phyloP scores from a whole-genome alignment of 768 basidiomycete species.

The Boletus pseudopeckii region DNA sequence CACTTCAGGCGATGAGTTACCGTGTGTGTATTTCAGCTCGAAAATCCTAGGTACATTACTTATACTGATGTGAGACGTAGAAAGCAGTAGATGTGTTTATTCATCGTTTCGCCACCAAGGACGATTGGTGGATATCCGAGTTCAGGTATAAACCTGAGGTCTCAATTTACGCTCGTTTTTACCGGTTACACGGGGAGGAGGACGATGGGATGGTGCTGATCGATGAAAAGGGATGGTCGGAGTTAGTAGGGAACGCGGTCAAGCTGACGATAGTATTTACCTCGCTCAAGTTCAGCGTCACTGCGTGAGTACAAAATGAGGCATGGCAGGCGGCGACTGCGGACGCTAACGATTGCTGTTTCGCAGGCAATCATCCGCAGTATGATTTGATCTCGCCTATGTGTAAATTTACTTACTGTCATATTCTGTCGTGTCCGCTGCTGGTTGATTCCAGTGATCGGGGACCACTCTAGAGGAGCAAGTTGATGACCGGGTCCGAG shows the following conservation, averaged over 20 bases:
- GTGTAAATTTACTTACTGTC: neutral
- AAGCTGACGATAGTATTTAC: conserved; percentile 32
- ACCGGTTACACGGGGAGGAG: conserved; percentile 31
- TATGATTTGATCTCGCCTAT: conserved; percentile 8
- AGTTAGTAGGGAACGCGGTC: conserved; percentile 32
- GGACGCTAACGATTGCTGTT: conserved; percentile 6
- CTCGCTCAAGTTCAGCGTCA: conserved; percentile 33
- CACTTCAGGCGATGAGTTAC: conserved; percentile 33
- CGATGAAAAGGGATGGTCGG: conserved; percentile 33
- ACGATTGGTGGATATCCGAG: conserved; percentile 36
- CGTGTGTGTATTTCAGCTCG: conserved; percentile 21
- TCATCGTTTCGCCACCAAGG: conserved; percentile 34
- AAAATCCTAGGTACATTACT: neutral
- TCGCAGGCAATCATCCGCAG: conserved; percentile 27
- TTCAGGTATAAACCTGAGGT: conserved; percentile 33
- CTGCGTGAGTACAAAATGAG: conserved; percentile 24
- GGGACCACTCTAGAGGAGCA: neutral
- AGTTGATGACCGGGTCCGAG: neutral
- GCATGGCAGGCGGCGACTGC: neutral
- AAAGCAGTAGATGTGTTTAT: conserved; percentile 32
- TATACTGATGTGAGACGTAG: conserved; percentile 16
- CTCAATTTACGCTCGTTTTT: conserved; percentile 34
- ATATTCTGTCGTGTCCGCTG: neutral
- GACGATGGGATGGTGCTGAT: conserved; percentile 32
- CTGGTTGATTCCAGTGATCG: neutral